Percentiles rank a stretch among this genome's conserved stretches.
These are phyloP conservation scores for Paramarasmius palmivorus DNA, from an alignment of 1,284 basidiomycete genomes.

Conservation along the genomic window DNA sequence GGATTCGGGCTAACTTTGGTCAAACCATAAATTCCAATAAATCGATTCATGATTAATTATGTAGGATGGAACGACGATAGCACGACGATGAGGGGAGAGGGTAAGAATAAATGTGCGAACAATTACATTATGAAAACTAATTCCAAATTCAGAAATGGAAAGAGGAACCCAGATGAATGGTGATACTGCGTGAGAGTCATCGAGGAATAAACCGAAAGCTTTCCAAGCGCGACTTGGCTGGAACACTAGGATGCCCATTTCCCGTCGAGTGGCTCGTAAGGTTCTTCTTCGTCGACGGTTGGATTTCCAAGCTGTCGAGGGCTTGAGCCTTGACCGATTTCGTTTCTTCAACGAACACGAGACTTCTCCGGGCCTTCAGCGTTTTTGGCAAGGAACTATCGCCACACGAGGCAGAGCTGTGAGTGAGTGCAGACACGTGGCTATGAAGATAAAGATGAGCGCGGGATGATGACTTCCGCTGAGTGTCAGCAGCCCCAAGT, in stretches of 20 bases:
- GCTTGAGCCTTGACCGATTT: neutral
- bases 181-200: neutral
- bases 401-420: neutral
- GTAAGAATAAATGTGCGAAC: no score
- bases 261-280: neutral
- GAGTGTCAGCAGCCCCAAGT: neutral
- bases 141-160: neutral
- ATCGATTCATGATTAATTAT: no score
- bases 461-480: neutral
- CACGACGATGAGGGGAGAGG: no score
- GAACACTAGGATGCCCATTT: no score
- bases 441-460: neutral
- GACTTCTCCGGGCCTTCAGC: slow-evolving; percentile 17
- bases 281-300: neutral
- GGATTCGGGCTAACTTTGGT: no score
- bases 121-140: no score
- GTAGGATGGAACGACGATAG: no score
- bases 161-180: neutral
- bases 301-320: neutral
- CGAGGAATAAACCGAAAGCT: slow-evolving; percentile 1
- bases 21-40: no score
- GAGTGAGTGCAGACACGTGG: neutral
- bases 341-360: slow-evolving; percentile 20
- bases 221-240: neutral
- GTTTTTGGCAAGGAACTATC: neutral